A percentile compares a stretch with the other conserved stretches of the same genome.
These are phyloP conservation scores for Trichoderma endophyticum DNA, from an alignment of 2,329 filamentous ascomycete species.

Conservation along the genomic window DNA sequence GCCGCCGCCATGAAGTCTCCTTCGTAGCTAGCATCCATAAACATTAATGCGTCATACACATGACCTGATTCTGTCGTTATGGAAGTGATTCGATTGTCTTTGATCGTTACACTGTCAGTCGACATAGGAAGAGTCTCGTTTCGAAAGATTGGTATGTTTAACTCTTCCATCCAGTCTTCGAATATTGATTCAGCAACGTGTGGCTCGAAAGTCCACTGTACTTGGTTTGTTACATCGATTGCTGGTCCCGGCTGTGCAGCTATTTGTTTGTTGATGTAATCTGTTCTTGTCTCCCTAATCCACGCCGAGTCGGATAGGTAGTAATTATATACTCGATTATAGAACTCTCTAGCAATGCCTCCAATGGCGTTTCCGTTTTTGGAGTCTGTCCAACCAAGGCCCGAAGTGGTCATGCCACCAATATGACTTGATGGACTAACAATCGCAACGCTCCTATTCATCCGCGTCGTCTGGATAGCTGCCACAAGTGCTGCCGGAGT, in stretches of 20 bases:
- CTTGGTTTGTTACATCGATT: slow-evolving; percentile 19
- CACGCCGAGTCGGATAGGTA: neutral
- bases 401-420: slow-evolving; percentile 17
- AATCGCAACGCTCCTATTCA: slow-evolving; percentile 19
- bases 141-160: slow-evolving; percentile 14
- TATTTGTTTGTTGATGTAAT: slow-evolving; percentile 7
- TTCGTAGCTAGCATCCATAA: slow-evolving; percentile 29
- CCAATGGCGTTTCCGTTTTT: slow-evolving; percentile 13
- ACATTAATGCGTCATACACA: slow-evolving; percentile 18
- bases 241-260: slow-evolving; percentile 12
- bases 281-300: slow-evolving; percentile 1
- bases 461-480: slow-evolving; percentile 21
- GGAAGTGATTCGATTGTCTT: slow-evolving; percentile 1
- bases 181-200: slow-evolving; percentile 23
- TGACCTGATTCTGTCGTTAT: slow-evolving; percentile 17
- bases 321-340: neutral
- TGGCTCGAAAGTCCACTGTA: slow-evolving; percentile 25
- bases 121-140: neutral
- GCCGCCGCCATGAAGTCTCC: slow-evolving; percentile 27
- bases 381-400: slow-evolving; percentile 23
- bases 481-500: slow-evolving; percentile 22
- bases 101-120: slow-evolving; percentile 4
- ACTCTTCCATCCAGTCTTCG: slow-evolving; percentile 19
- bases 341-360: slow-evolving; percentile 13
- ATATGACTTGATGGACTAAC: slow-evolving; percentile 20